Evolutionary conservation across 2,329 filamentous ascomycete genomes (phyloP).

Genomic region (Rhynchosporium graminicola): DNA sequence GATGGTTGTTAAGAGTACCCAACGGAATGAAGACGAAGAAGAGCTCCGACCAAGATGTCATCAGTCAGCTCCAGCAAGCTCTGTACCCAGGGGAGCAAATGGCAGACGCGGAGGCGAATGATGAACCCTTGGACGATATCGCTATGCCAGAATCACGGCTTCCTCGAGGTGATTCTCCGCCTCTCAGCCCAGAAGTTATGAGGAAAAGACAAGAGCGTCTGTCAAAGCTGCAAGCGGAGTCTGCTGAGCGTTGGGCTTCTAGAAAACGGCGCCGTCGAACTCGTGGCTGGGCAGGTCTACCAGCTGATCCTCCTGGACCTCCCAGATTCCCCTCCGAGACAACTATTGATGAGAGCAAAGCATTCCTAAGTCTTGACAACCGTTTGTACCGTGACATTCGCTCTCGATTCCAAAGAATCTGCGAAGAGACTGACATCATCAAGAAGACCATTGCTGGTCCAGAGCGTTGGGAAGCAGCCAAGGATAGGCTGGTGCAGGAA

Average conservation of each 20-base stretch:
- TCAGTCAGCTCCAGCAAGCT: constrained; percentile 40
- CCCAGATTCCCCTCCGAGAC: constrained; percentile 81
- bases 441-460: constrained; percentile 77
- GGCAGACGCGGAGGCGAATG: constrained; percentile 34
- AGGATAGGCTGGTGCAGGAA: constrained; percentile 65
- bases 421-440: constrained; percentile 63
- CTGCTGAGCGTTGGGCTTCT: constrained; percentile 60
- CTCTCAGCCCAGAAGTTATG: constrained; percentile 49
- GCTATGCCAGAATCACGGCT: constrained; percentile 29
- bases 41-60: constrained; percentile 39
- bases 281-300: constrained; percentile 66
- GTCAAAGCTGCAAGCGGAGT: constrained; percentile 57
- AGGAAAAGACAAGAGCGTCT: constrained; percentile 56
- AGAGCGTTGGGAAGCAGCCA: constrained; percentile 71
- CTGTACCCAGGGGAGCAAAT: constrained; percentile 39
- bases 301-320: constrained; percentile 66
- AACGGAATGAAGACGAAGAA: constrained; percentile 56
- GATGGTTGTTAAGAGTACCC: constrained; percentile 64
- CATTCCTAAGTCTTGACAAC: constrained; percentile 64
- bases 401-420: constrained; percentile 69
- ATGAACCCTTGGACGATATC: constrained; percentile 36
- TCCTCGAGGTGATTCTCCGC: constrained; percentile 38
- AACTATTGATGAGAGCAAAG: constrained; percentile 76
- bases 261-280: constrained; percentile 69
- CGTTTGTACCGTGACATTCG: constrained; percentile 64